Base-by-base conservation (phyloP, 306 rosid species). In the Fagus crenata region DNA sequence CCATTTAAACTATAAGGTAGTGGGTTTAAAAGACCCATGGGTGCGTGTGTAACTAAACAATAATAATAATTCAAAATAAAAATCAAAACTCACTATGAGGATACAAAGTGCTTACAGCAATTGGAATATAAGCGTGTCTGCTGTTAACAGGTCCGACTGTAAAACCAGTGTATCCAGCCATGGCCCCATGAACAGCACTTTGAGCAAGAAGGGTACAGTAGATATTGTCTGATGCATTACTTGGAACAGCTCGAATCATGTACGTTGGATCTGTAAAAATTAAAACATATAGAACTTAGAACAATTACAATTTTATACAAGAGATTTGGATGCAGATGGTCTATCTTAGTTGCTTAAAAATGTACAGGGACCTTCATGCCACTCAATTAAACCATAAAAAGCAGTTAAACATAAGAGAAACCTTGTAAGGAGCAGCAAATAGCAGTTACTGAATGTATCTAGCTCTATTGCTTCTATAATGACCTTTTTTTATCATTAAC, bases 191-290 rank as follows among this genome's bases (percentile, higher is more conserved):
- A 67, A 95, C 92, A 83, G 92, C 96, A 75, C 98, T 75, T 12
- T 95, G 98, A 74, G 97, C 98, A 82, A 95, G 97, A 82, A 95
- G 98, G 22, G 97, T 95, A 85, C 98, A 90, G 87, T 90, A 92
- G 75, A 95, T 75, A 80, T 90, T 95, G 90, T 95, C 98, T 1
- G 96, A 90, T 72, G 98, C 97, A 85, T 88, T 95, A 85, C 98
- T 95, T 63, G 98, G 98, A 82, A 95, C 84, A 46, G 98, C 98
- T 81, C 97, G 92, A 87, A 94, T 90, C 98, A 94, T 94, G 79
- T 92, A 94, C 17, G 98, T 95, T 40, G 98, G 98, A 88, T 95
- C 98, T 95, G 83, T 70, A 32, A 37, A 63, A 40, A 12, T 53
- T 67, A 54, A 49, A 56, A 67, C 49, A 39, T 63, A 14, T 13